Base-by-base conservation (phyloP, 2,329 filamentous ascomycete genomes). In the Calonectria honghensis region DNA sequence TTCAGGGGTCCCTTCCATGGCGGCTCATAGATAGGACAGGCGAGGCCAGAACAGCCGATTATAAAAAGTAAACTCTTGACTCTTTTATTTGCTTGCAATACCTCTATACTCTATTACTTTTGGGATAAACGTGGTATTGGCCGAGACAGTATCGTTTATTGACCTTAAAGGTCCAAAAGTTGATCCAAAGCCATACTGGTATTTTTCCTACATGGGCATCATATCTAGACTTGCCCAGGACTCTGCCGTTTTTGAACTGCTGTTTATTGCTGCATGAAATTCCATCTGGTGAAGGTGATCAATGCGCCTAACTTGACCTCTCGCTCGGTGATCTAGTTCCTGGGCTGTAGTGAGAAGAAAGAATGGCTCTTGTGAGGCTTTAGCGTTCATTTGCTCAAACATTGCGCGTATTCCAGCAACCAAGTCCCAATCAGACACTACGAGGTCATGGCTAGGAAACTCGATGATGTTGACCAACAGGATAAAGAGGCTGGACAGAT, bases 401-500 rank as follows among this genome's bases (percentile, higher is more conserved):
- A 29, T 50, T 1, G 10, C 27, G 2, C 45, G 59, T 1, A 39
- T 31, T 27, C 65, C 45, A 0, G 27, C 35, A 29, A 73, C 52
- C 48, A 76, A 63, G 41, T 41, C 64, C 57, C 59, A 65, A n/a
- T 73, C 69, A 1, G 68, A 59, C 65, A 51, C 54, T 2, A 75
- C 41, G 13, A 35, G n/a, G 0, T 35, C 16, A 2, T 75, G 74
- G 5, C 66, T 51, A 0, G 73, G 74, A 20, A 73, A 75, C 69
- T 75, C 73, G 20, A 76, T 76, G 37, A 73, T 76, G 24, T 73
- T 75, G 37, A 75, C 74, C 24, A 76, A 31, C 24, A 76, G 50
- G 20, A 73, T 48, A 65, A 76, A 73, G 9, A 76, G 24, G 5
- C 68, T 27, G 11, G 74, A 76, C 48, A 75, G 32, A 54, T 65